A percentile compares a stretch with the other conserved stretches of the same genome.
phyloP scores from a whole-genome alignment of 441 rosid species.

The Viola pubescens region DNA sequence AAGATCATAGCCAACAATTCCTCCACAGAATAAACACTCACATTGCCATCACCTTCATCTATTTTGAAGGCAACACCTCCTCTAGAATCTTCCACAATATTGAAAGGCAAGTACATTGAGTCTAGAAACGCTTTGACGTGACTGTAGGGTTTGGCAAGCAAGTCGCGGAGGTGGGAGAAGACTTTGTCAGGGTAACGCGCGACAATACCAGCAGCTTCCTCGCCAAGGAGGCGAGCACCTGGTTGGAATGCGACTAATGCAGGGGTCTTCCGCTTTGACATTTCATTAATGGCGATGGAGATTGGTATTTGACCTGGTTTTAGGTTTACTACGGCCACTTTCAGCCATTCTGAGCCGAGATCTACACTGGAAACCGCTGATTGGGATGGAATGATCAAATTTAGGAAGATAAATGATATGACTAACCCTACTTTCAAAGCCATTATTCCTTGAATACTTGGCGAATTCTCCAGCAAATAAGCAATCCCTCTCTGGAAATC shows the following conservation, averaged over 20 bases:
- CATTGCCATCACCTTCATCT: conserved; percentile 28
- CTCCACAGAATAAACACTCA: conserved; percentile 56
- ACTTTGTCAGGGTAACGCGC: conserved; percentile 86
- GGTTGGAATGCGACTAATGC: conserved; percentile 77
- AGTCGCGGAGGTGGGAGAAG: conserved; percentile 64
- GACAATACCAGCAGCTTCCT: conserved; percentile 84
- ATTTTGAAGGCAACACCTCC: conserved; percentile 56
- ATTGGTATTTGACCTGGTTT: conserved; percentile 86
- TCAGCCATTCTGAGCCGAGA: conserved; percentile 91
- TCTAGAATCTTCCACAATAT: conserved; percentile 64
- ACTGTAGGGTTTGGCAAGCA: conserved; percentile 69
- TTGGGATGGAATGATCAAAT: conserved; percentile 34
- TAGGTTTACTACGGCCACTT: conserved; percentile 87
- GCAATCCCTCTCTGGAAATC: conserved; percentile 9
- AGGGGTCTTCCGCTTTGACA: conserved; percentile 95
- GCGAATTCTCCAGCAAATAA: conserved; percentile 10
- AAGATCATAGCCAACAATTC: conserved; percentile 84
- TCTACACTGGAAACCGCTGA: conserved; percentile 87
- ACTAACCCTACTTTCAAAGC: conserved; percentile 32
- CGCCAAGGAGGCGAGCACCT: conserved; percentile 64
- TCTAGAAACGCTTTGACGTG: conserved; percentile 51
- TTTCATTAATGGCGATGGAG: conserved; percentile 87
- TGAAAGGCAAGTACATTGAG: conserved; percentile 63
- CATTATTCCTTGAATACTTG: conserved; percentile 29
- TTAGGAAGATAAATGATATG: conserved; percentile 25